phyloP scores from a whole-genome alignment of 805 yeast genomes.

The Nakazawaea ishiwadae region DNA sequence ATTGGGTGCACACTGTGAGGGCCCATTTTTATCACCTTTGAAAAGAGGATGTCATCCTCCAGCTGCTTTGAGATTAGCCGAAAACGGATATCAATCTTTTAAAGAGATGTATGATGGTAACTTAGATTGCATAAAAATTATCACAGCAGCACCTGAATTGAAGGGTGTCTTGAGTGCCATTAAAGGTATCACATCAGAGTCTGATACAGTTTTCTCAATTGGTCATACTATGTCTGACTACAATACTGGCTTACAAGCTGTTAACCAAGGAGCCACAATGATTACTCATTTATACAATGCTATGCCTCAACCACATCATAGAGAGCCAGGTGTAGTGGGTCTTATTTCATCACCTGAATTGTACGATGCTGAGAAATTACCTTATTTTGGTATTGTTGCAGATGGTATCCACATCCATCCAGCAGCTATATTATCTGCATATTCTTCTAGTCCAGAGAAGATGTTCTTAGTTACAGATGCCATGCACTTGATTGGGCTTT shows the following conservation, averaged over 20 bases:
- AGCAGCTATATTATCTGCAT: conserved; percentile 44
- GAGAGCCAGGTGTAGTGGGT: conserved; percentile 55
- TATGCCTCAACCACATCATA: conserved; percentile 55
- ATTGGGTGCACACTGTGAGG: conserved; percentile 57
- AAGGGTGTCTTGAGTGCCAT: conserved; percentile 39
- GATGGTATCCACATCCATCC: conserved; percentile 62
- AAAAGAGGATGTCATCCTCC: conserved; percentile 50
- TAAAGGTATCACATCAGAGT: conserved; percentile 24
- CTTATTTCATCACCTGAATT: conserved; percentile 30
- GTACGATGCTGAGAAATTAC: conserved; percentile 19
- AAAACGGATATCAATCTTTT: conserved; percentile 25
- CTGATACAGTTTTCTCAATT: conserved; percentile 35
- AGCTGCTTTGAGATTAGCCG: conserved; percentile 37
- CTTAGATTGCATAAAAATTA: conserved; percentile 25
- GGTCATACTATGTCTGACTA: conserved; percentile 42
- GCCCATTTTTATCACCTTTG: conserved; percentile 46
- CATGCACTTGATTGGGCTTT: conserved; percentile 50
- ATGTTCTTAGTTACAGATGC: conserved; percentile 57
- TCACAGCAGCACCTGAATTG: conserved; percentile 50
- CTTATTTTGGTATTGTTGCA: conserved; percentile 50
- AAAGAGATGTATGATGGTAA: conserved; percentile 35
- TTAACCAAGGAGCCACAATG: conserved; percentile 52
- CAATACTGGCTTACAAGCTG: conserved; percentile 33
- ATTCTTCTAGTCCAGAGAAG: conserved; percentile 46
- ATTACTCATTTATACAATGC: conserved; percentile 59